A percentile compares a stretch with the other conserved stretches of the same genome.
Evolutionary conservation across 805 yeast species (phyloP).

Genomic region (Ogataea ramenticola): DNA sequence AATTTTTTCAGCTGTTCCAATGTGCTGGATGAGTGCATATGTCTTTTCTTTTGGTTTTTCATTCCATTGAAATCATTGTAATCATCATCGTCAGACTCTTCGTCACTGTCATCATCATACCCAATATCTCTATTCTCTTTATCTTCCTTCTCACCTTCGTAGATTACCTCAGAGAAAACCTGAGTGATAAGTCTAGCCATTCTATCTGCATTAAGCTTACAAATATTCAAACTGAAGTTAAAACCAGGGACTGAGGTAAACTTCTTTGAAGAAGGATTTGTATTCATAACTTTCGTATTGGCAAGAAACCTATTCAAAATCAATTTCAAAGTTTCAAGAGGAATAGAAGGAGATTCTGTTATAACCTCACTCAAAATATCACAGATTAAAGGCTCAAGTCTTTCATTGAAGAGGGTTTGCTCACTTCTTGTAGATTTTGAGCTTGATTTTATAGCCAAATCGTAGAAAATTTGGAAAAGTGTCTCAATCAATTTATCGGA

Average conservation of each 20-base stretch:
- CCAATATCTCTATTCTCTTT: constrained; percentile 14
- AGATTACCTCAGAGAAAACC: constrained; percentile 69
- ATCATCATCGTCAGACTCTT: constrained; percentile 16
- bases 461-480: constrained; percentile 59
- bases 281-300: constrained; percentile 17
- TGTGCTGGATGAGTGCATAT: not conserved
- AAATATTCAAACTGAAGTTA: constrained; percentile 56
- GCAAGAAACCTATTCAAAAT: constrained; percentile 57
- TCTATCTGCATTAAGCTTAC: constrained; percentile 63
- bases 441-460: constrained; percentile 30
- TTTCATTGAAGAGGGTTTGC: constrained; percentile 33
- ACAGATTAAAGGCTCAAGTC: constrained; percentile 53
- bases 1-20: constrained; percentile 46
- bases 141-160: constrained; percentile 32
- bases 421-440: not conserved
- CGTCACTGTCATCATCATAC: constrained; percentile 18
- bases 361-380: constrained; percentile 72
- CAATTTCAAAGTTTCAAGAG: constrained; percentile 51
- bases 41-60: constrained; percentile 4
- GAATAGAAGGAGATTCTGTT: constrained; percentile 60
- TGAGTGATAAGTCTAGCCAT: constrained; percentile 72
- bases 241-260: constrained; percentile 48
- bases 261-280: not conserved
- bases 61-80: constrained; percentile 9
- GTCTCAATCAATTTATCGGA: constrained; percentile 45